Conservation (phyloP, 768 basidiomycete species). For the Termitomyces sp. region DNA sequence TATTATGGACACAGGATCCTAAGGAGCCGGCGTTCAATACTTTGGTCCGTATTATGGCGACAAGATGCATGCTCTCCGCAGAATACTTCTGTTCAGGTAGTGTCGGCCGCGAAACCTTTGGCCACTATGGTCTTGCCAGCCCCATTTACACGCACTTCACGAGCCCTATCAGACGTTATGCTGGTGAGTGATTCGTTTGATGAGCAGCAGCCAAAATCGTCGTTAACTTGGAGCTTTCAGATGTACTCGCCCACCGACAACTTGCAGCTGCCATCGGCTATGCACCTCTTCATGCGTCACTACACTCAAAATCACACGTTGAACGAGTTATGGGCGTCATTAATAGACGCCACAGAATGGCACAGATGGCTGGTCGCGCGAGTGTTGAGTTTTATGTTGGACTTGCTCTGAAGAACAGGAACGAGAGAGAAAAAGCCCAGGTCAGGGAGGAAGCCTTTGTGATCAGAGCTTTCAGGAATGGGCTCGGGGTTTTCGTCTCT, state of each 20-base stretch:
- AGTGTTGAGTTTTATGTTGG: constrained; percentile 98
- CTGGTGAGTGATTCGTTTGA: constrained; percentile 47
- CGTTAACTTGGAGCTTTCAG: constrained; percentile 29
- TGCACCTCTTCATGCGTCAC: constrained; percentile 74
- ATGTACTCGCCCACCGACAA: constrained; percentile 93
- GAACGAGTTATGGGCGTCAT: constrained; percentile 84
- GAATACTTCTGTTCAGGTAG: constrained; percentile 98
- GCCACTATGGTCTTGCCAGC: constrained; percentile 96
- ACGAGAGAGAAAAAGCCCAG: constrained; percentile 37
- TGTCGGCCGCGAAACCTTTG: constrained; percentile 87
- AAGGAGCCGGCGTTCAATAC: constrained; percentile 91
- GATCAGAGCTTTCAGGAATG: constrained; percentile 92
- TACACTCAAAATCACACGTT: constrained; percentile 87
- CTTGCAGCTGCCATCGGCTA: constrained; percentile 87
- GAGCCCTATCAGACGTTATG: constrained; percentile 94
- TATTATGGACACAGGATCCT: constrained; percentile 53
- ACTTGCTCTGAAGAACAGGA: constrained; percentile 75
- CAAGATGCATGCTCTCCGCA: constrained; percentile 95
- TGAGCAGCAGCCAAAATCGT: background rate
- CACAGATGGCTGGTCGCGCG: constrained; percentile 95
- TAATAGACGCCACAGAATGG: constrained; percentile 91
- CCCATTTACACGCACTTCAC: constrained; percentile 99
- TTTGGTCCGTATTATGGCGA: constrained; percentile 98
- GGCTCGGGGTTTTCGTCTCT: constrained; percentile 93
- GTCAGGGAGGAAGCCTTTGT: constrained; percentile 87